phyloP scores from a whole-genome alignment of 345 rosid genomes.

The Boechera retrofracta region DNA sequence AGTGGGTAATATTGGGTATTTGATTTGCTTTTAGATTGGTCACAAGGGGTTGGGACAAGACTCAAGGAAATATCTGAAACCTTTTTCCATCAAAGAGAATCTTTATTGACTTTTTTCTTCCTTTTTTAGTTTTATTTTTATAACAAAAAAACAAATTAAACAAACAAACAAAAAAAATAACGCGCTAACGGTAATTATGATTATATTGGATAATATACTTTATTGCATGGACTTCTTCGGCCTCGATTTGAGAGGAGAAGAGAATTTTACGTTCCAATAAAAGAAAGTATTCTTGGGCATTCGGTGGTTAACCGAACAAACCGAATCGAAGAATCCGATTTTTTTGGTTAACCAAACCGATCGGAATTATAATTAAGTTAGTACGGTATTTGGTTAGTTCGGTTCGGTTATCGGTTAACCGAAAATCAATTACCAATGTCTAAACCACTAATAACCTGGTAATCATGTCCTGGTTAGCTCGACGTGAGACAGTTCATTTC shows the following conservation, averaged over 20 bases:
- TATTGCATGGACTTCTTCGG: conserved; percentile 7
- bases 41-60: conserved; percentile 47
- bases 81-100: conserved; percentile 27
- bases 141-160: conserved; percentile 22
- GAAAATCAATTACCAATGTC: too few species aligned
- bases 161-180: conserved; percentile 13
- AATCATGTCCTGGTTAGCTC: too few species aligned
- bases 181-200: conserved; percentile 42
- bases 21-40: conserved; percentile 16
- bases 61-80: conserved; percentile 53
- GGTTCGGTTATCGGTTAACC: too few species aligned
- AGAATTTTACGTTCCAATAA: neutral
- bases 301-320: too few species aligned
- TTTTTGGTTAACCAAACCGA: too few species aligned
- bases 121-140: conserved; percentile 18
- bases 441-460: too few species aligned
- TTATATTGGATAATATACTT: neutral
- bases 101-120: conserved; percentile 38
- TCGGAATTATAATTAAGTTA: too few species aligned
- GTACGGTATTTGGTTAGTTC: too few species aligned
- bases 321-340: too few species aligned
- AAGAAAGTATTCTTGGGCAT: neutral
- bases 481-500: too few species aligned
- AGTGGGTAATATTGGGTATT: neutral
- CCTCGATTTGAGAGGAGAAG: conserved; percentile 15